Conservation (phyloP, 805 yeast species). For the Saccharomyces jurei region DNA sequence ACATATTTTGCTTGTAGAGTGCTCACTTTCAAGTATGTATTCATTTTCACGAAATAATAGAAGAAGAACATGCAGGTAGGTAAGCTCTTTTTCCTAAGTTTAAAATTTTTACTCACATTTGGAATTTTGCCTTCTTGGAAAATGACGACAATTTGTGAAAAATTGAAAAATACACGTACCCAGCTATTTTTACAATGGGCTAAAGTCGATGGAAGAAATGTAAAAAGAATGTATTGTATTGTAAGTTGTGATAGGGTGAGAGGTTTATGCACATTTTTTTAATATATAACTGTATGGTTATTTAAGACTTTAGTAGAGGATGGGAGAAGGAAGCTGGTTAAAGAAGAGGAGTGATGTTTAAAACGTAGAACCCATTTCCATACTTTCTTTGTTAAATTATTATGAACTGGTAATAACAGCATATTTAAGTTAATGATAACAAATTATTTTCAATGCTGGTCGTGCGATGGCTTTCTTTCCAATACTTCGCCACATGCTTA, state of each 20-base stretch:
- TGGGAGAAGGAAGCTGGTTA: background rate
- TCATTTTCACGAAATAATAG: background rate
- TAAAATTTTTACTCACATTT: background rate
- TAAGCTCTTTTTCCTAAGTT: background rate
- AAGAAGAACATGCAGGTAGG: background rate
- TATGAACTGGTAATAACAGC: too few relatives aligned
- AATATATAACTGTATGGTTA: too few relatives aligned
- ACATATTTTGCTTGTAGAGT: conserved; percentile 34
- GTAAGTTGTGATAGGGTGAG: background rate
- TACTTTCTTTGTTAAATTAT: too few relatives aligned
- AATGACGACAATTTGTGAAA: background rate
- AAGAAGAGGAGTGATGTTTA: too few relatives aligned
- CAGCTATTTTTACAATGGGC: background rate
- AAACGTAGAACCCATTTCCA: too few relatives aligned
- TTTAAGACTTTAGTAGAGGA: background rate
- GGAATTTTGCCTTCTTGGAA: background rate
- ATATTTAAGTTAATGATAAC: too few relatives aligned
- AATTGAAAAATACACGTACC: background rate
- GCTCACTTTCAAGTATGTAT: background rate
- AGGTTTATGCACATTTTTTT: too few relatives aligned
- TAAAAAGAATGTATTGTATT: background rate
- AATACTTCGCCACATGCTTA: too few relatives aligned
- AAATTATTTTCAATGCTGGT: too few relatives aligned
- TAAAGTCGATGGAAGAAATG: background rate
- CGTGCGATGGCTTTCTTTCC: too few relatives aligned